Evolutionary conservation across 441 rosid species (phyloP), one percentile per base, ranked within the genome.

Genomic region (Viola pubescens): DNA sequence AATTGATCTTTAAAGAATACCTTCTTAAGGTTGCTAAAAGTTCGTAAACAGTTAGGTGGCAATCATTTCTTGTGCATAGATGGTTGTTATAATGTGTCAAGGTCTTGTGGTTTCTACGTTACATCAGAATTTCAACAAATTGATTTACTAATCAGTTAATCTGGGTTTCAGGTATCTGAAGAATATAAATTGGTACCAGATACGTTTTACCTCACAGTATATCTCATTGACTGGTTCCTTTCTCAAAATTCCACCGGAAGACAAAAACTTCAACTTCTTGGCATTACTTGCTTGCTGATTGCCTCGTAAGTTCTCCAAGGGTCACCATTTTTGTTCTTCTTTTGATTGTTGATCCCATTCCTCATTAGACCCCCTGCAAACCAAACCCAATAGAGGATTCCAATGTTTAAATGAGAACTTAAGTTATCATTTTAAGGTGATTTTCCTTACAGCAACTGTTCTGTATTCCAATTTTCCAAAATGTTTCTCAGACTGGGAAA

Each of bases 161-260:
- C 58, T 64, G 65, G 59, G 45, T 71, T 73, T 73, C 86, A 91
- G 96, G 95, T 91, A 69, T 88, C 95, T 51, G 95, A 88, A 67
- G 96, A 88, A 74, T 91, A 85, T 75, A 85, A 81, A 70, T 72
- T 88, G 78, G 98, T 84, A 63, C 88, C 96, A 11, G 96, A 91
- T 73, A 86, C 98, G 53, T 85, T 91, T 70, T 82, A 88, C 77
- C 92, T 91, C 61, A 83, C 98, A 9, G 89, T 85, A 52, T 79
- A 79, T 73, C 91, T 88, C 60, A 79, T 91, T 40, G 98, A 91
- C 70, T 78, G 83, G 59, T 87, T 83, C 73, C 87, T 91, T 58
- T 91, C 98, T 45, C 84, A 70, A 58, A 81, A 66, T 64, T 74
- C 61, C 73, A 71, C 89, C 47, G 80, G 77, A 59, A 87, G 83